Base-by-base conservation (phyloP, 2,329 filamentous ascomycete genomes). In the Xylaria sp. region DNA sequence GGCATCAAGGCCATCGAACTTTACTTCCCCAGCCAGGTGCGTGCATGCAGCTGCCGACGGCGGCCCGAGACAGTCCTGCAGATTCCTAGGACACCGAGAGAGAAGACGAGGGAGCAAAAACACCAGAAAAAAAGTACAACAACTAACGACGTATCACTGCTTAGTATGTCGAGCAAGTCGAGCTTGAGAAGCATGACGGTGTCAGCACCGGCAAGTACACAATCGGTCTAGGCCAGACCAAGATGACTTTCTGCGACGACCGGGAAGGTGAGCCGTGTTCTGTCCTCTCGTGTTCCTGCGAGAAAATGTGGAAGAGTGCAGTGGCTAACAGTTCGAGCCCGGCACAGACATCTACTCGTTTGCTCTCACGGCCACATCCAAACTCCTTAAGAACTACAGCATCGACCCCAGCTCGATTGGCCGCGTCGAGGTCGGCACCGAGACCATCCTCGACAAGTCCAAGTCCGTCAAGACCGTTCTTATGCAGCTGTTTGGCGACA, bases 1-100 rank as follows among this genome's bases (percentile, higher is more conserved):
- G 93, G 93, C 87, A 94, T 96, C 81, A 95, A 96, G 86, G 93
- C 92, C 91, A 93, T 96, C 82, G 93, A 96, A 81, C 89, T 96
- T 79, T 96, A 96, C 83, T 93, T 93, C 79, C 93, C 93, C 73
- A 92, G 87, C 81, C 93, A 95, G 89, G 93, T 95, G 83, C 73
- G 89, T 83, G 44, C 20, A 38, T 69, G 10, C 64, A 66, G 60
- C 65, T 54, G 67, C 49, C 56, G 40, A 17, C 51, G 42, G 58
- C 40, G 40, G 44, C 31, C 28, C 54, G n/a, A 48, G 26, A 40
- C 48, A n/a, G 57, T 38, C 61, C 64, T 51, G 33, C 64, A 33
- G 44, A 15, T 33, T 36, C 31, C 33, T 13, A 20, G 6, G 20
- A 33, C 13, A 2, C 9, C 4, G 26, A 2, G 69, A 38, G 36